Evolutionary conservation across 1,284 basidiomycete species (phyloP).

Genomic region (Blastosporella zonata): DNA sequence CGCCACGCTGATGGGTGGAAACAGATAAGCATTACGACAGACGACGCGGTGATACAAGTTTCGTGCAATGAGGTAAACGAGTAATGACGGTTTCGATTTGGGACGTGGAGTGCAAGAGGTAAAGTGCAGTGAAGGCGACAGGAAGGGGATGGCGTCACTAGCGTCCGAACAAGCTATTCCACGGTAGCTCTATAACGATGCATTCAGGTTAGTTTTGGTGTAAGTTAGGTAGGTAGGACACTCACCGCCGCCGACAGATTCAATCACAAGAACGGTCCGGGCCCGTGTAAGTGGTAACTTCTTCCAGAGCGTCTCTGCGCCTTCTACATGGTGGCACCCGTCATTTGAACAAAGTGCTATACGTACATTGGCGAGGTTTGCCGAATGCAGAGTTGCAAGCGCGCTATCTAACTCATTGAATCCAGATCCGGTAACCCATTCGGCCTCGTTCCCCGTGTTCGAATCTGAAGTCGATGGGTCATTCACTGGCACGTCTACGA

Average conservation of each 20-base stretch:
- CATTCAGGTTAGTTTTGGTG: not conserved
- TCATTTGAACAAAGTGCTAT: not conserved
- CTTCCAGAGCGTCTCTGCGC: not conserved
- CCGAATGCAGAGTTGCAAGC: not conserved
- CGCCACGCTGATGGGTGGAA: constrained; percentile 1
- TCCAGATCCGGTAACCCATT: not conserved
- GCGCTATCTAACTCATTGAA: not conserved
- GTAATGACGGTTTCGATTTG: not conserved
- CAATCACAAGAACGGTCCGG: constrained; percentile 1
- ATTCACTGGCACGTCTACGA: not conserved
- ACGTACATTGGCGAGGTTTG: not conserved
- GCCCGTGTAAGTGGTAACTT: constrained; percentile 1
- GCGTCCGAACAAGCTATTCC: constrained; percentile 1
- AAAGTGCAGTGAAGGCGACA: not conserved
- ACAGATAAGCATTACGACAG: not conserved
- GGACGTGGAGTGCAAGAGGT: too few relatives aligned
- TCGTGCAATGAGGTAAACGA: not conserved
- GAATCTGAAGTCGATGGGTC: too few relatives aligned
- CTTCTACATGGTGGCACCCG: not conserved
- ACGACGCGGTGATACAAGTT: not conserved
- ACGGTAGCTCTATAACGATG: constrained; percentile 1
- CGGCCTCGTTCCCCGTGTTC: not conserved
- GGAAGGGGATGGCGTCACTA: not conserved
- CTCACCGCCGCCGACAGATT: not conserved
- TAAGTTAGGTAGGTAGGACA: not conserved